These are phyloP conservation scores for Entomortierella lignicola DNA, from an alignment of 192 early-diverging fungal genomes.

Conservation along the genomic window DNA sequence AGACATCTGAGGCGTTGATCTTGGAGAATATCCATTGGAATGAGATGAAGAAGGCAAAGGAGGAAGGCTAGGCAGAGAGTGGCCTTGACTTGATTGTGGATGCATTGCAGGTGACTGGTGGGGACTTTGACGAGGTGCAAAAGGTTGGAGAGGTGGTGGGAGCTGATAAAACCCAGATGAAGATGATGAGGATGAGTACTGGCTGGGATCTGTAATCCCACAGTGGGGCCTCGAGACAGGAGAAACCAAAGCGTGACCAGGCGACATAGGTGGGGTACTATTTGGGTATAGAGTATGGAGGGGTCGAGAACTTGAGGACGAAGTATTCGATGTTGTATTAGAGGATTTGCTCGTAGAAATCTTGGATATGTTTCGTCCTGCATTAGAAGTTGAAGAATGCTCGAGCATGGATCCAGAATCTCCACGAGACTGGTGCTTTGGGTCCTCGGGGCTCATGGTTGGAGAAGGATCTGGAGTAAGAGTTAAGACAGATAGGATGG, in stretches of 20 bases:
- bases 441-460: slow-evolving; percentile 45
- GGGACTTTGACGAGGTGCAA: slow-evolving; percentile 14
- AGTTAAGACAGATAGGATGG: background rate
- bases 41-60: slow-evolving; percentile 8
- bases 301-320: slow-evolving; percentile 9
- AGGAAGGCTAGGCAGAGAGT: slow-evolving; percentile 8
- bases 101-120: slow-evolving; percentile 48
- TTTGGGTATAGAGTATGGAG: slow-evolving; percentile 32
- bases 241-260: slow-evolving; percentile 33
- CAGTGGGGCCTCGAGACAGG: slow-evolving; percentile 34
- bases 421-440: slow-evolving; percentile 16
- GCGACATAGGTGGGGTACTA: slow-evolving; percentile 49
- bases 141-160: slow-evolving; percentile 43
- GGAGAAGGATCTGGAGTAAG: slow-evolving; percentile 27
- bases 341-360: slow-evolving; percentile 12
- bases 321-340: background rate
- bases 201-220: slow-evolving; percentile 46
- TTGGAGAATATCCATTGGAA: slow-evolving; percentile 28
- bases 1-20: slow-evolving; percentile 46
- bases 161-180: slow-evolving; percentile 45
- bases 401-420: slow-evolving; percentile 5
- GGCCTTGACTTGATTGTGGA: slow-evolving; percentile 28
- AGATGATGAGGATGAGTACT: slow-evolving; percentile 43
- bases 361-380: background rate
- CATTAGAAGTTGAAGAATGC: background rate